A percentile compares a stretch with the other conserved stretches of the same genome.
Conservation (phyloP, 805 yeast genomes). For the Isabelozyma gotoi region DNA sequence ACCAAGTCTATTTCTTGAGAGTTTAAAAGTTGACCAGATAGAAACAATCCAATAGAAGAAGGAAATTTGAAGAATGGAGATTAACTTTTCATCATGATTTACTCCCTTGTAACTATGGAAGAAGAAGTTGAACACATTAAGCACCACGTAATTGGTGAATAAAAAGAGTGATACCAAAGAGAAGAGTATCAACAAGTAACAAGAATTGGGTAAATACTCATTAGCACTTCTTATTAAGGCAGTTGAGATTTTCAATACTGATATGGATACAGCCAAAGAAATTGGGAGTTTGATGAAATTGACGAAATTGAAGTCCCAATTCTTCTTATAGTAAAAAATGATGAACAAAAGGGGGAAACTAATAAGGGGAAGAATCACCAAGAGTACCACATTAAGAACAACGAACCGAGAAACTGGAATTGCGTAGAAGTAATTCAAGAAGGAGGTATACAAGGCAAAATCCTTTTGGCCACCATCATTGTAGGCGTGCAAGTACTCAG, state of each 20-base stretch:
- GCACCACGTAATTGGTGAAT: slow-evolving; percentile 53
- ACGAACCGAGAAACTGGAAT: slow-evolving; percentile 51
- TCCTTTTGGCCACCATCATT: slow-evolving; percentile 11
- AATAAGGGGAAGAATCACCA: slow-evolving; percentile 56
- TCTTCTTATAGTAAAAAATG: slow-evolving; percentile 45
- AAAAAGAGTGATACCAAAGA: slow-evolving; percentile 48
- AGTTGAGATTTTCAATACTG: slow-evolving; percentile 23
- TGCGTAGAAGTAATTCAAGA: slow-evolving; percentile 59
- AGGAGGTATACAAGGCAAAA: slow-evolving; percentile 63
- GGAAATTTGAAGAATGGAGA: slow-evolving; percentile 49
- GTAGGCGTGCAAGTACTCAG: slow-evolving; percentile 20
- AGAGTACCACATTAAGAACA: slow-evolving; percentile 49
- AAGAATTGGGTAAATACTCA: slow-evolving; percentile 41
- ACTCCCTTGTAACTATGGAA: slow-evolving; percentile 31
- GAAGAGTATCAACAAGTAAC: slow-evolving; percentile 30
- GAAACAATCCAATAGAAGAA: slow-evolving; percentile 57
- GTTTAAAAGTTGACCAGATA: slow-evolving; percentile 46
- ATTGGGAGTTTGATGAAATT: slow-evolving; percentile 59
- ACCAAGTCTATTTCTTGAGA: slow-evolving; percentile 39
- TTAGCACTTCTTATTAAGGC: slow-evolving; percentile 19
- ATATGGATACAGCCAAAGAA: slow-evolving; percentile 47
- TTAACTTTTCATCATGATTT: slow-evolving; percentile 45
- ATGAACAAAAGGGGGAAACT: slow-evolving; percentile 45
- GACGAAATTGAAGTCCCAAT: slow-evolving; percentile 42
- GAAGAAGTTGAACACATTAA: slow-evolving; percentile 44